phyloP scores from a whole-genome alignment of 164 flowering plant genomes.

The Liriodendron chinense region DNA sequence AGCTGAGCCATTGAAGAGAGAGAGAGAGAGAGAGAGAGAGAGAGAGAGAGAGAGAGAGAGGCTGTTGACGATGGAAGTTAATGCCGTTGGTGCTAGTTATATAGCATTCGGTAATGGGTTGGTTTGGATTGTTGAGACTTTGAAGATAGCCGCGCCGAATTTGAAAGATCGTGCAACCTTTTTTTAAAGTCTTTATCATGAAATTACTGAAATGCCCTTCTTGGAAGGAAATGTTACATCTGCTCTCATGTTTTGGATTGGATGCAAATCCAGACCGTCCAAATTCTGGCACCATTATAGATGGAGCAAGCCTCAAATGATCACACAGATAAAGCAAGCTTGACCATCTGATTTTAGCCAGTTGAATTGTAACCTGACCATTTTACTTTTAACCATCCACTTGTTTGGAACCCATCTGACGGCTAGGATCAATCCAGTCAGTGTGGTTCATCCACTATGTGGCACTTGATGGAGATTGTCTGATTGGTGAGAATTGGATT shows the following conservation, averaged over 20 bases:
- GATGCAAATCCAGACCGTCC: too few species aligned
- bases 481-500: too few species aligned
- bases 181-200: neutral
- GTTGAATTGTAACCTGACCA: neutral
- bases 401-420: neutral
- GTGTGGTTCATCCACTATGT: too few species aligned
- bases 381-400: neutral
- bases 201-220: neutral
- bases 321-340: too few species aligned
- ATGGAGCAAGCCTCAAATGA: too few species aligned
- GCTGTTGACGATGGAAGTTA: slow-evolving; percentile 3
- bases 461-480: too few species aligned
- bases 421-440: too few species aligned
- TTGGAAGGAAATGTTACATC: neutral
- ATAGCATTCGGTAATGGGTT: too few species aligned
- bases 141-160: slow-evolving; percentile 1
- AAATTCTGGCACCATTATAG: too few species aligned
- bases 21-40: slow-evolving; percentile 15
- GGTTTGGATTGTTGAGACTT: neutral
- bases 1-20: slow-evolving; percentile 7
- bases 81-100: neutral
- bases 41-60: neutral
- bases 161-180: neutral
- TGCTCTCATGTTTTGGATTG: too few species aligned
- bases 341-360: too few species aligned